These are phyloP conservation scores for Stylosanthes scabra DNA, from an alignment of 331 rosid species.

Conservation along the genomic window DNA sequence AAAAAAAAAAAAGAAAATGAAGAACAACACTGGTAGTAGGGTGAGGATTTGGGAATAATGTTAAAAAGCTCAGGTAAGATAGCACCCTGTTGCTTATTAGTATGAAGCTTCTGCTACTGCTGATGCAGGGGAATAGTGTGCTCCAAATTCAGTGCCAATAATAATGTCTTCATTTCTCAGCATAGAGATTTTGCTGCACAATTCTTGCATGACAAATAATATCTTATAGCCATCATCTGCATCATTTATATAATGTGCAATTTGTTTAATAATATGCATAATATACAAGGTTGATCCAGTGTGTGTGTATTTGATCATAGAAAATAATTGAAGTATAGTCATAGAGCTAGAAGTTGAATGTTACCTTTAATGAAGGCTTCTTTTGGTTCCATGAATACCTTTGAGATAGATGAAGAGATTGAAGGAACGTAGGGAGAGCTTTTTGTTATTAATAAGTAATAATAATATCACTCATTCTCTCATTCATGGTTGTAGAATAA, in stretches of 20 bases:
- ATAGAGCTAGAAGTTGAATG: slow-evolving; percentile 31
- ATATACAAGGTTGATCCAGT: too few relatives aligned
- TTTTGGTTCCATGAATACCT: slow-evolving; percentile 48
- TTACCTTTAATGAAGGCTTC: slow-evolving; percentile 58
- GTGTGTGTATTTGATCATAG: too few relatives aligned
- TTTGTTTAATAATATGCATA: slow-evolving; percentile 25
- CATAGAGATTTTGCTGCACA: slow-evolving; percentile 15
- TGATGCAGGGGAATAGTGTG: slow-evolving; percentile 9
- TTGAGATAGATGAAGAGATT: slow-evolving; percentile 30
- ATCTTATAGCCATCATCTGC: slow-evolving; percentile 31
- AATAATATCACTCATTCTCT: too few relatives aligned
- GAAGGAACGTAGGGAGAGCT: not conserved
- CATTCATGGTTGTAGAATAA: not conserved
- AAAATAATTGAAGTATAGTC: not conserved
- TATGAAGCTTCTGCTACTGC: slow-evolving; percentile 36
- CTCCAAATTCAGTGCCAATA: slow-evolving; percentile 41
- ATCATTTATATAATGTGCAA: slow-evolving; percentile 16
- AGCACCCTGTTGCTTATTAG: slow-evolving; percentile 62
- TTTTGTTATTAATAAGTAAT: slow-evolving; percentile 1
- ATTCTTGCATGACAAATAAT: slow-evolving; percentile 49
- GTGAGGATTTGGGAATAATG: too few relatives aligned
- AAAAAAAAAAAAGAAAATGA: too few relatives aligned
- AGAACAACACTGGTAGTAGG: too few relatives aligned
- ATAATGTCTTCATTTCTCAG: slow-evolving; percentile 33
- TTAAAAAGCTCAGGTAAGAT: slow-evolving; percentile 92